These are phyloP conservation scores for Colletotrichum lini DNA, from an alignment of 2,329 filamentous ascomycete genomes.

Conservation along the genomic window DNA sequence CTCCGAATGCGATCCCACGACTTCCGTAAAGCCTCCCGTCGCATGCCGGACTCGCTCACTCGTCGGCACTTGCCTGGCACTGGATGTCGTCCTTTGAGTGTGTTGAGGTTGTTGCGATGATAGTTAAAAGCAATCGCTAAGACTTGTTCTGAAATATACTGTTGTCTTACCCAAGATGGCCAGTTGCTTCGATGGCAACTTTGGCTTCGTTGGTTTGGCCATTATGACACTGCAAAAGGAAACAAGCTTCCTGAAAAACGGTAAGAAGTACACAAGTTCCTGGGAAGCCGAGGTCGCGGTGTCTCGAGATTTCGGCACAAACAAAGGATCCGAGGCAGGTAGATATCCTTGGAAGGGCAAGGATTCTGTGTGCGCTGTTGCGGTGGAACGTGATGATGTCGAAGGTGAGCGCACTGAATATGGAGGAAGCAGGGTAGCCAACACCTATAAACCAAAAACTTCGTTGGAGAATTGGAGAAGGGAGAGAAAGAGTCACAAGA, in stretches of 20 bases:
- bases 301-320: neutral
- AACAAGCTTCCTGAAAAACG: neutral
- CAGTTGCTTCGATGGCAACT: slow-evolving; percentile 83
- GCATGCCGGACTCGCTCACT: neutral
- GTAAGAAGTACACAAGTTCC: neutral
- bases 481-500: slow-evolving; percentile 35
- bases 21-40: neutral
- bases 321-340: neutral
- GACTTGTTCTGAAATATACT: slow-evolving; percentile 38
- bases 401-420: neutral
- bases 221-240: slow-evolving; percentile 27
- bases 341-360: slow-evolving; percentile 3
- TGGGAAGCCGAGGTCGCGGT: neutral
- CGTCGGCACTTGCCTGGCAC: slow-evolving; percentile 38
- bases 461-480: slow-evolving; percentile 23
- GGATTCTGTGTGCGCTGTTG: neutral
- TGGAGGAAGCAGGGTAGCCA: neutral
- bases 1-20: neutral
- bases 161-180: slow-evolving; percentile 78
- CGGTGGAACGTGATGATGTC: neutral
- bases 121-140: slow-evolving; percentile 25
- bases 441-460: slow-evolving; percentile 28
- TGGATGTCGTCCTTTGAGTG: neutral
- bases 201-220: slow-evolving; percentile 59
- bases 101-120: slow-evolving; percentile 5